These are phyloP conservation scores for Fusarium tanahbumbuense DNA, from an alignment of 2,329 filamentous ascomycete genomes.

Conservation along the genomic window DNA sequence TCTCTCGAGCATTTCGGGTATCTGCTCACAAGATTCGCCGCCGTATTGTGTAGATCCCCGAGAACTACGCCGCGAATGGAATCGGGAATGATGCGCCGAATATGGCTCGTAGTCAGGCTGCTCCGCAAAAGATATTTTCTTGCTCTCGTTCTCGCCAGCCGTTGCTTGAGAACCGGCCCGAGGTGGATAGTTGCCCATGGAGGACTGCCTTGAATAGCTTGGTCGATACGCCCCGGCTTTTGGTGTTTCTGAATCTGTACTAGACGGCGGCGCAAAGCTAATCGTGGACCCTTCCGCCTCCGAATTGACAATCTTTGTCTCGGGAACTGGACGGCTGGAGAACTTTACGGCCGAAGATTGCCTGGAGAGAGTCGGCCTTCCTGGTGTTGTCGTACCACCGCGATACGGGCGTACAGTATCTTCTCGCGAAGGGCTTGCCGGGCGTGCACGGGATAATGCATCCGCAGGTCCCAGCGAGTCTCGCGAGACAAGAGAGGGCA, in stretches of 20 bases:
- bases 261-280: constrained; percentile 69
- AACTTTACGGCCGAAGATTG: constrained; percentile 71
- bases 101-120: constrained; percentile 40
- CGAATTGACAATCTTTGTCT: constrained; percentile 69
- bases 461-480: constrained; percentile 17
- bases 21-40: constrained; percentile 55
- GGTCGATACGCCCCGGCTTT: constrained; percentile 51
- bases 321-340: constrained; percentile 77
- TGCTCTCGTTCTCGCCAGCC: constrained; percentile 64
- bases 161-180: constrained; percentile 70
- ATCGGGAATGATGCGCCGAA: constrained; percentile 42
- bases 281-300: constrained; percentile 72
- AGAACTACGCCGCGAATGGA: constrained; percentile 55
- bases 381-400: constrained; percentile 43
- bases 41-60: constrained; percentile 46
- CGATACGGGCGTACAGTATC: constrained; percentile 36
- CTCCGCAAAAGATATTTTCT: constrained; percentile 73
- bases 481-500: constrained; percentile 39
- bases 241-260: constrained; percentile 44
- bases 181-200: constrained; percentile 69
- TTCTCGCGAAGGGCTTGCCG: constrained; percentile 43
- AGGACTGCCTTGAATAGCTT: constrained; percentile 57
- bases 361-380: constrained; percentile 62
- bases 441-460: constrained; percentile 37
- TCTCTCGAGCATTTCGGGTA: constrained; percentile 58